Evolutionary conservation across 2,329 filamentous ascomycete species (phyloP).

Genomic region (Aureobasidium subglaciale): DNA sequence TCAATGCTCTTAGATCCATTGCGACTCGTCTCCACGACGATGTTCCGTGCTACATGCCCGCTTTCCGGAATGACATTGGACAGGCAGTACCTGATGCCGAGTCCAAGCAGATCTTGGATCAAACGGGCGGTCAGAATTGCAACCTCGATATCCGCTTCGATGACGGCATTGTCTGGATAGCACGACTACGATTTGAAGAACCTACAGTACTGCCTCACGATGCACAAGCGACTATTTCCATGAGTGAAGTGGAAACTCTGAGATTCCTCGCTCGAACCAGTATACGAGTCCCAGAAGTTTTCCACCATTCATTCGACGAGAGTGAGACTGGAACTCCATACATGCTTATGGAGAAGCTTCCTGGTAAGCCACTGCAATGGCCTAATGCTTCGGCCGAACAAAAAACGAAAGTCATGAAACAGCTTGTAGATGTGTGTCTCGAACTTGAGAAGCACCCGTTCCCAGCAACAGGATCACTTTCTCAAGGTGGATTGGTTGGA

Average conservation of each 20-base stretch:
- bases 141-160: background rate
- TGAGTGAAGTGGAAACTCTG: constrained; percentile 8
- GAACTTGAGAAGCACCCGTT: constrained; percentile 4
- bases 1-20: background rate
- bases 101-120: background rate
- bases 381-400: background rate
- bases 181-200: background rate
- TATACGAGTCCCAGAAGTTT: background rate
- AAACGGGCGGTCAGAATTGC: constrained; percentile 4
- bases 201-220: background rate
- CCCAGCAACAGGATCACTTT: background rate
- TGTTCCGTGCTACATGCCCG: background rate
- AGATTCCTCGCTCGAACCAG: background rate
- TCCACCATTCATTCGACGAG: background rate
- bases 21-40: background rate
- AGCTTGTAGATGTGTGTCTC: background rate
- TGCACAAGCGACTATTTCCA: background rate
- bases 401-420: background rate
- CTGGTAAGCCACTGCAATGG: background rate
- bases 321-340: background rate
- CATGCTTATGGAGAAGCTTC: constrained; percentile 8
- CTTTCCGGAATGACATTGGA: background rate
- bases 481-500: background rate
- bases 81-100: background rate
- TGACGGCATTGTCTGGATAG: background rate